Base-by-base conservation (phyloP, 768 basidiomycete species). In the Lentinula raphanica region DNA sequence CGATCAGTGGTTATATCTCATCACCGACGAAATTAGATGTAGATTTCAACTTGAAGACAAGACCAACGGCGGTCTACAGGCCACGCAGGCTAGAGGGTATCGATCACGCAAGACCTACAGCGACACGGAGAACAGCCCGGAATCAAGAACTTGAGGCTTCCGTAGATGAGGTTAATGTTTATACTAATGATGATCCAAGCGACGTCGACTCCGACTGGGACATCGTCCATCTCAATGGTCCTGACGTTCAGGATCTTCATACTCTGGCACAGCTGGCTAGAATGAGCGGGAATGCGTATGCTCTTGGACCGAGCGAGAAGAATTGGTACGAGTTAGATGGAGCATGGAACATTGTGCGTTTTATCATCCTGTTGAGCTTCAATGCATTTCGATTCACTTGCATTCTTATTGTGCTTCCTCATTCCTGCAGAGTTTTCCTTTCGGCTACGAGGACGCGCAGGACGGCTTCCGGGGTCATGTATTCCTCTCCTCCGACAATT, bases 391-490 rank as follows among this genome's bases (percentile, higher is more conserved):
- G 32, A 35, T 53, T 15, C 51, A 32, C 17, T 38, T 15, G 21
- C 13, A n/a, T n/a, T n/a, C n/a, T n/a, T n/a, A n/a, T n/a, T n/a
- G n/a, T n/a, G 17, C n/a, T 19, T 40, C 25, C 55, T 25, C 39
- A 50, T 40, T 40, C 9, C 19, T 19, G 29, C 48, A 92, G 90
- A 89, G 86, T 64, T 89, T 88, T 66, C 90, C 89, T 5, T 85
- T 90, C 61, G 90, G 90, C 4, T 90, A 86, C 86, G 86, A 89
- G 61, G 78, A 80, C 45, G 61, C 65, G 28, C 72, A 78, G 13
- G 80, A 91, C 62, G 94, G 94, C 3, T 88, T 98, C 64, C 82
- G 95, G 53, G 96, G 94, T 5, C 94, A 94, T 67, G 88, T 96
- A 49, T 96, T 96, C 65, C 74, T 86, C 40, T 84, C 87, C 12